Evolutionary conservation across 495 filamentous ascomycete species (phyloP), one percentile per base, ranked within the genome.

Genomic region (Lasiosphaeriaceae sp.): DNA sequence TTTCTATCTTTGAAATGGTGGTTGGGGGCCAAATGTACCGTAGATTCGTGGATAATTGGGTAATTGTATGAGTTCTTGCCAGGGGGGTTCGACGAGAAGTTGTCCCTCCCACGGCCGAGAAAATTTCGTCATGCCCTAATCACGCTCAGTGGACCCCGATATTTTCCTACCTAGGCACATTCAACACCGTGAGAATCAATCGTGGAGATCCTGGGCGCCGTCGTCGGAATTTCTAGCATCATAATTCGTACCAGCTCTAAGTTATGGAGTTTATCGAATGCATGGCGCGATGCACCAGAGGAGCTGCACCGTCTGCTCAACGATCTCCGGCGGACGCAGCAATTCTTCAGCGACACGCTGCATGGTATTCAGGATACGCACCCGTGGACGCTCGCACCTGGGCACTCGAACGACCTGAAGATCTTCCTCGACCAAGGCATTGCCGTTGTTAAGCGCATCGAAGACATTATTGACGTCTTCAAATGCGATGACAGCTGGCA

Each of bases 321-420:
- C 24, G 52, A 54, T 11, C 39, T 54, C 12, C 21, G 23, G 24
- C 41, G 52, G 17, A 54, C 52, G 1, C 52, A 54, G 41, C 52
- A 41, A 39, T 54, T 54, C 52, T 54, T 54, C 23, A 23, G 19
- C 41, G 52, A 54, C 16, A 54, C 52, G 41, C 41, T 29, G 22
- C 37, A 54, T n/a, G 52, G 52, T 23, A 53, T 53, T 14, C 41
- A 44, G 9, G 17, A 35, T 2, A 21, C 44, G 51, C 26, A 53
- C 39, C 16, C 14, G 39, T n/a, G n/a, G n/a, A n/a, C n/a, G n/a
- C 39, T 12, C 7, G 7, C 39, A 43, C 16, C 39, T 12, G 16
- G 14, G 16, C 39, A 31, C 9, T 3, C 26, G 26, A 12, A 4
- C 14, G 39, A 17, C 14, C 4, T 2, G 7, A 43, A 17, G 39